Evolutionary conservation across 2,329 filamentous ascomycete genomes (phyloP), one percentile per base, ranked within the genome.

Genomic region (Biscogniauxia mediterranea): DNA sequence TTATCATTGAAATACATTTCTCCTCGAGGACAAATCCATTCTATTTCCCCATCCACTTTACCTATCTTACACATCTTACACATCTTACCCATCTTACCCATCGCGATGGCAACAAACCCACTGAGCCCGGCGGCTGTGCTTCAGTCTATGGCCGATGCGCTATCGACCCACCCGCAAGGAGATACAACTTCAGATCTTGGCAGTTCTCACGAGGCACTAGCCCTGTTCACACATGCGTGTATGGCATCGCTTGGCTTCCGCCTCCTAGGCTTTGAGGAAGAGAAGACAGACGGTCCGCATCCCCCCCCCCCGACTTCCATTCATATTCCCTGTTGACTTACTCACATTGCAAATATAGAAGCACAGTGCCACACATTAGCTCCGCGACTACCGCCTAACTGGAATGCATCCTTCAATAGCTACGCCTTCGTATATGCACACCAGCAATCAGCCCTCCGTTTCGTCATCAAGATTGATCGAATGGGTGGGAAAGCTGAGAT

Each of bases 381-480:
- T 9, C 85, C 85, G 8, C 82, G 87, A 32, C 82, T 98, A 2
- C 91, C 92, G 0, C 61, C 83, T 17, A 84, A 87, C 77, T 98
- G 95, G 95, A 97, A 97, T 75, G 80, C 86, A 13, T 85, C 85
- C 20, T 83, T 84, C 61, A 85, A 85, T 63, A 87, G 88, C 15
- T 89, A 92, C 73, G 86, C 89, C 59, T 97, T 98, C 76, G 86
- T 93, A 65, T 98, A 98, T 78, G 86, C 87, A 3, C 93, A 97
- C 75, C 81, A 85, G 23, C 91, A 96, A 73, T 96, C 92, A 0
- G 88, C 92, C 17, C 91, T 93, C 85, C 85, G 89, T 61, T 97
- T 90, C 72, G 81, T 97, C 26, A 75, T 97, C 67, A 94, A 93
- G 73, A 78, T 96, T 64, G 92, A 89, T 74, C 86, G 92, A 57